A percentile compares a stretch with the other conserved stretches of the same genome.
Evolutionary conservation across 2,329 filamentous ascomycete species (phyloP).

Genomic region (Aureobasidium musti): DNA sequence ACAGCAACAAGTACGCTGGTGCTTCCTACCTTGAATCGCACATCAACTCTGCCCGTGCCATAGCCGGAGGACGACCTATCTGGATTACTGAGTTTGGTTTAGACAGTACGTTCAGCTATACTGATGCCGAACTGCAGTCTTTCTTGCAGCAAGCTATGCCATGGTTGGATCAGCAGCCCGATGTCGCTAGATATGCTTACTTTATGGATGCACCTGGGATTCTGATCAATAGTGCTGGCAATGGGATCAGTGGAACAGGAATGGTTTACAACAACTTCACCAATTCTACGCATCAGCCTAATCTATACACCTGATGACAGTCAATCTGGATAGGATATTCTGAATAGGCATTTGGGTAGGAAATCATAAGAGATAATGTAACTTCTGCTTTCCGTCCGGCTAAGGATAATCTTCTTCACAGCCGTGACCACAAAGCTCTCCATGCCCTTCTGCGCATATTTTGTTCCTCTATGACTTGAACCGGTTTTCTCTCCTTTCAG

Average conservation of each 20-base stretch:
- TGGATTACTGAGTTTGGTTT: constrained; percentile 64
- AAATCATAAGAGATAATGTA: no score
- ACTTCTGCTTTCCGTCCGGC: background rate
- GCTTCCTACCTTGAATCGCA: constrained; percentile 48
- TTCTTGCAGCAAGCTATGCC: constrained; percentile 54
- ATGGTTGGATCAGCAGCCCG: constrained; percentile 44
- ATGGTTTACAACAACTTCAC: constrained; percentile 35
- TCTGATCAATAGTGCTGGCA: constrained; percentile 35
- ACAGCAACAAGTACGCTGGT: constrained; percentile 44
- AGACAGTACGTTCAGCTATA: constrained; percentile 33
- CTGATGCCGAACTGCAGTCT: constrained; percentile 43
- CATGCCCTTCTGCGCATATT: background rate
- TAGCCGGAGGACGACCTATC: constrained; percentile 33
- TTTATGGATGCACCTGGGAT: constrained; percentile 39
- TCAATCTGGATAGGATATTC: no score
- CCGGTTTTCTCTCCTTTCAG: background rate
- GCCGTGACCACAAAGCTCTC: background rate
- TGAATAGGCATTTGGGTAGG: background rate
- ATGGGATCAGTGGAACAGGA: constrained; percentile 34
- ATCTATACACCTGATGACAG: constrained; percentile 13
- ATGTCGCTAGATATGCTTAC: constrained; percentile 46
- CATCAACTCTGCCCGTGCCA: constrained; percentile 36
- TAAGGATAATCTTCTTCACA: background rate
- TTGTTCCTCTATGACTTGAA: background rate
- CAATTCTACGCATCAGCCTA: constrained; percentile 12